Base-by-base conservation (phyloP, 2,329 filamentous ascomycete genomes). In the Piedraia hortae region DNA sequence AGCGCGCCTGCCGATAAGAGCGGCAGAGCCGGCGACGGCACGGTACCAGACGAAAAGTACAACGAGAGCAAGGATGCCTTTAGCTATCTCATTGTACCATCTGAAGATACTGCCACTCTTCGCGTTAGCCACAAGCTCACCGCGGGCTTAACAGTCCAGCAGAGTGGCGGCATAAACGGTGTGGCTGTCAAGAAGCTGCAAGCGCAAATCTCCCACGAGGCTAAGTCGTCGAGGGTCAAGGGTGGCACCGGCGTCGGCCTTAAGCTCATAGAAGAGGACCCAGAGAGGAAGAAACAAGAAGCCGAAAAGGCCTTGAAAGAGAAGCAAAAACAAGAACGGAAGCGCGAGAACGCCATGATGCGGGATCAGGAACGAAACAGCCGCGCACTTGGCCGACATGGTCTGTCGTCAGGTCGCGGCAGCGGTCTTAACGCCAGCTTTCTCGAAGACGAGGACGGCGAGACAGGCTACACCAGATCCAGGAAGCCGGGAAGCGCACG, bases 111-210 rank as follows among this genome's bases (percentile, higher is more conserved):
- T 19, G 64, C 66, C 28, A 50, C 73, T 12, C 53, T 80, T 28
- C 58, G 74, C 38, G 60, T 72, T 5, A 66, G 75, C 9, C 70
- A 72, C 27, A 74, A 80, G 39, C 55, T 82, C 37, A 68, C 67
- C 6, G 67, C 74, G 29, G 63, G 71, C 28, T 66, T 72, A 36
- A 63, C 56, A 4, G 56, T 82, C 14, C 56, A 60, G 16, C 64
- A 70, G 4, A 69, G 68, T 34, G 59, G 63, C 36, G 56, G 59
- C 21, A 56, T 66, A 10, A 62, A 68, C 32, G 72, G 80, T 34
- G 65, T 70, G 28, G 72, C 73, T 4, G 50, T 78, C 5, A 57
- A 68, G 32, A 57, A 59, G 22, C 51, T 80, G 10, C 65, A 70
- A 26, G 62, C 59, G 34, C 59, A 60, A 22, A 59, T 80, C 43